These are phyloP conservation scores for Pseudofabraea citricarpa DNA, from an alignment of 2,329 filamentous ascomycete genomes.

Conservation along the genomic window DNA sequence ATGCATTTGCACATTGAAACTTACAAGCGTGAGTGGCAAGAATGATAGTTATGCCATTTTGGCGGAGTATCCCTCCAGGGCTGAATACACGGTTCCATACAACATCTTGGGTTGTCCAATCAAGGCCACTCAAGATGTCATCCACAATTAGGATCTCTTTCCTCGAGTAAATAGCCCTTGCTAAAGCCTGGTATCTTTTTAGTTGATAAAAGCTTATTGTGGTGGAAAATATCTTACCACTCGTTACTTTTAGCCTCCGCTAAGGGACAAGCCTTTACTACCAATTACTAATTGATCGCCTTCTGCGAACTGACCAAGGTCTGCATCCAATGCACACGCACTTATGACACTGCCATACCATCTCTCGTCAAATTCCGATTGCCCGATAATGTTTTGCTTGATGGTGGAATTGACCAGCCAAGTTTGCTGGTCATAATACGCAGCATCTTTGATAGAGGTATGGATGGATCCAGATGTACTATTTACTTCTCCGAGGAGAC, in stretches of 20 bases:
- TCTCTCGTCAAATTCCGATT: slow-evolving; percentile 16
- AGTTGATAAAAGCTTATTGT: neutral
- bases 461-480: slow-evolving; percentile 1
- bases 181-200: slow-evolving; percentile 10
- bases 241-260: slow-evolving; percentile 17
- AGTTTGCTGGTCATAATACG: slow-evolving; percentile 37
- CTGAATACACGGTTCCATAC: slow-evolving; percentile 11
- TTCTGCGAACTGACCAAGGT: slow-evolving; percentile 15
- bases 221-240: slow-evolving; percentile 3
- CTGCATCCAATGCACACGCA: slow-evolving; percentile 14
- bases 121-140: slow-evolving; percentile 19
- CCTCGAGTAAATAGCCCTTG: slow-evolving; percentile 18
- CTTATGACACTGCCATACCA: slow-evolving; percentile 16
- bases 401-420: slow-evolving; percentile 38
- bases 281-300: slow-evolving; percentile 22
- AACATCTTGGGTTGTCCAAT: slow-evolving; percentile 12
- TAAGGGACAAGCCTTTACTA: slow-evolving; percentile 23
- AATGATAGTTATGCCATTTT: slow-evolving; percentile 27
- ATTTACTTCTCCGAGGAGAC: slow-evolving; percentile 15
- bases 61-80: slow-evolving; percentile 6
- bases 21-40: slow-evolving; percentile 24
- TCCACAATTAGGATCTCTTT: slow-evolving; percentile 15
- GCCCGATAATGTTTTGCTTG: slow-evolving; percentile 32
- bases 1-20: slow-evolving; percentile 2
- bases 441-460: slow-evolving; percentile 9